These are phyloP conservation scores for Capronia epimyces DNA, from an alignment of 2,329 filamentous ascomycete genomes.

Conservation along the genomic window DNA sequence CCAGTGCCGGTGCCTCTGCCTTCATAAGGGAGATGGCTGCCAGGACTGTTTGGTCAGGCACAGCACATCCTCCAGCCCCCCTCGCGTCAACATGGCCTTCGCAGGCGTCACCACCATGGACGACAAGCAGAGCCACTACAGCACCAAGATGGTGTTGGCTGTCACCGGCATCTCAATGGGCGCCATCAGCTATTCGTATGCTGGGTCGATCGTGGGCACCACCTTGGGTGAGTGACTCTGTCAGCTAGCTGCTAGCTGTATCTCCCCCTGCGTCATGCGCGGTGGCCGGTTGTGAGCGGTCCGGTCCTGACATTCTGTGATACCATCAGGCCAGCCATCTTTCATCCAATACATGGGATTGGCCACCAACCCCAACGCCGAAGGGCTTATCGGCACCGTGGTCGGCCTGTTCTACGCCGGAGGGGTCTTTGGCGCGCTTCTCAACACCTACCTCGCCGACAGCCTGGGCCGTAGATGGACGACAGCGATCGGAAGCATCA, in stretches of 20 bases:
- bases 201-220: conserved; percentile 9
- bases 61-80: too few species aligned
- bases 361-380: background rate
- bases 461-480: background rate
- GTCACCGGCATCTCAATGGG: background rate
- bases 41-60: too few species aligned
- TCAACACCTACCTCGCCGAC: background rate
- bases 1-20: too few species aligned
- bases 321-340: too few species aligned
- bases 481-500: background rate
- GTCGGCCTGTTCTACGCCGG: background rate
- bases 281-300: too few species aligned
- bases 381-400: background rate
- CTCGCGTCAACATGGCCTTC: too few species aligned
- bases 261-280: too few species aligned
- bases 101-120: too few species aligned
- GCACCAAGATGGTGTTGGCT: background rate
- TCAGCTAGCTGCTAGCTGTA: background rate
- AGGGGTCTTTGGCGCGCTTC: background rate
- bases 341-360: too few species aligned
- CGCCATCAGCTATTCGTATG: conserved; percentile 8
- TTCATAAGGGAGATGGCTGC: too few species aligned
- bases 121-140: background rate
- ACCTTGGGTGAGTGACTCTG: conserved; percentile 20
- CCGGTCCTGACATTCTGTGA: too few species aligned